Base-by-base conservation (phyloP, 2,329 filamentous ascomycete species). In the Colletotrichum tanaceti region DNA sequence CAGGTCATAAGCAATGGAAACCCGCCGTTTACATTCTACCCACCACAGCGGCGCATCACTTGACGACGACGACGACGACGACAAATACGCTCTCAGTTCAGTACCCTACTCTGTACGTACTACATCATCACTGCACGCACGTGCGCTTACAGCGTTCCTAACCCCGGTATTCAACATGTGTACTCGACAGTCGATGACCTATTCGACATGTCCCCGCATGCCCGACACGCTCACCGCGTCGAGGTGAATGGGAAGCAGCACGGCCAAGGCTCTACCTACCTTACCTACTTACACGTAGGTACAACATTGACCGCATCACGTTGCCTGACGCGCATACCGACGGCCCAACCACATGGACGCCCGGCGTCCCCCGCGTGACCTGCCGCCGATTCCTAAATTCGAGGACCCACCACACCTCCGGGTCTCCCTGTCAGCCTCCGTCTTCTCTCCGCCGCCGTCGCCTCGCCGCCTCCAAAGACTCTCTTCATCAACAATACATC, bases 241-340 rank as follows among this genome's bases (percentile, higher is more conserved):
- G 22, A 44, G 14, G 18, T 46, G 13, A 28, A 46, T n/a, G 55
- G 18, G 14, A 18, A 32, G 28, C 63, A 60, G 4, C 46, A 9
- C 10, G 28, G 24, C 39, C 20, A 35, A 35, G 43, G 22, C n/a
- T n/a, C n/a, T n/a, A n/a, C n/a, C n/a, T n/a, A n/a, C n/a, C n/a
- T n/a, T n/a, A n/a, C n/a, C n/a, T n/a, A n/a, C n/a, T n/a, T n/a
- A n/a, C n/a, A n/a, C n/a, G n/a, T n/a, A n/a, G n/a, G n/a, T n/a
- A n/a, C n/a, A n/a, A n/a, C n/a, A n/a, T n/a, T n/a, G n/a, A n/a
- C n/a, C n/a, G n/a, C 60, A 41, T 68, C 60, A 65, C 65, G 47
- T n/a, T 58, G 28, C 32, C 28, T 43, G 20, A 50, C 44, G 46
- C 81, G 68, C 59, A 63, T 67, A 50, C 63, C 55, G 46, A 44